Evolutionary conservation across 306 rosid genomes (phyloP).

Genomic region (Cucurbita argyrosperma): DNA sequence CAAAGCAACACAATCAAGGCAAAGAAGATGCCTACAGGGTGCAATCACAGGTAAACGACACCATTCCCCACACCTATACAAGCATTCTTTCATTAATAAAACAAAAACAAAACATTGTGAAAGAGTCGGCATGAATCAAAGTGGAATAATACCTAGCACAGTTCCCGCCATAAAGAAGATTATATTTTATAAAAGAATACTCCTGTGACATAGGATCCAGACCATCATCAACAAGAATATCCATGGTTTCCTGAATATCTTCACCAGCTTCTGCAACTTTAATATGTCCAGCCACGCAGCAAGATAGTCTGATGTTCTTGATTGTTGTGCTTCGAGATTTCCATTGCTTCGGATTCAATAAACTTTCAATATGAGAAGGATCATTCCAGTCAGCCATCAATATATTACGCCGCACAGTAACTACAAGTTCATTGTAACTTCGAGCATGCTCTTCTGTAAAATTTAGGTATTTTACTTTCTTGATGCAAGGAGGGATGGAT

Average conservation of each 20-base stretch:
- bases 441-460: slow-evolving; percentile 77
- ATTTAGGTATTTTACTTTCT: slow-evolving; percentile 46
- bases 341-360: slow-evolving; percentile 86
- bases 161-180: slow-evolving; percentile 55
- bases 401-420: slow-evolving; percentile 84
- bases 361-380: slow-evolving; percentile 90
- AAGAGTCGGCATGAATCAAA: slow-evolving; percentile 6
- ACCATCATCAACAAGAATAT: slow-evolving; percentile 55
- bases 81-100: slow-evolving; percentile 11
- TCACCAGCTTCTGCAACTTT: slow-evolving; percentile 89
- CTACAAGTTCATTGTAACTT: slow-evolving; percentile 83
- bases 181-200: slow-evolving; percentile 49
- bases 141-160: slow-evolving; percentile 54
- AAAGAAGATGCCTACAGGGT: slow-evolving; percentile 79
- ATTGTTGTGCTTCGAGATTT: slow-evolving; percentile 62
- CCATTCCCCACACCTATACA: slow-evolving; percentile 74
- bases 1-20: slow-evolving; percentile 83
- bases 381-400: slow-evolving; percentile 99
- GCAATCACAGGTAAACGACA: slow-evolving; percentile 91
- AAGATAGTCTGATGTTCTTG: slow-evolving; percentile 77
- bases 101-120: neutral
- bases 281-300: slow-evolving; percentile 97
- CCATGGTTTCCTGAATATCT: slow-evolving; percentile 99
- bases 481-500: slow-evolving; percentile 81
- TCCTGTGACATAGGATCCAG: slow-evolving; percentile 60